Percentiles rank a stretch among this genome's conserved stretches.
phyloP scores from a whole-genome alignment of 306 rosid genomes.

The Acacia crassicarpa region DNA sequence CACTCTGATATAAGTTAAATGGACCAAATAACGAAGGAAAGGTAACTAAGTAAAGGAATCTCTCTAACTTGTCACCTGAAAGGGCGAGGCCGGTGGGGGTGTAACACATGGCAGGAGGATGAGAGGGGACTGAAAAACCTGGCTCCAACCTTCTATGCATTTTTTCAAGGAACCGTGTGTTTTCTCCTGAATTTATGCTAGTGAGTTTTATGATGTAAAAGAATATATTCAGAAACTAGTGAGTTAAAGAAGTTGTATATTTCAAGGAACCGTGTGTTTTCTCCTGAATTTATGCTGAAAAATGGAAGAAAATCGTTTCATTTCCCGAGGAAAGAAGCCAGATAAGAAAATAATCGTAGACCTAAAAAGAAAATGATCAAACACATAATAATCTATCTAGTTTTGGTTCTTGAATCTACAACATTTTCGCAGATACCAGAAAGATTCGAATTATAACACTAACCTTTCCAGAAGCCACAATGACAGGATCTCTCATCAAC shows the following conservation, averaged over 20 bases:
- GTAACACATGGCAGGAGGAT: no score
- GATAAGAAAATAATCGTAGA: neutral
- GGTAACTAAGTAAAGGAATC: no score
- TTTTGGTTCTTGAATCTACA: neutral
- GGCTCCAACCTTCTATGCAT: no score
- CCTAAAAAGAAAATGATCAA: neutral
- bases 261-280: neutral
- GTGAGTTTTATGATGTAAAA: no score
- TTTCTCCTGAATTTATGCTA: no score
- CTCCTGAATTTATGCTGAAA: neutral
- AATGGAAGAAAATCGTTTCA: neutral
- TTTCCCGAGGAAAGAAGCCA: neutral
- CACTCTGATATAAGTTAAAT: no score
- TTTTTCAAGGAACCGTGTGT: no score
- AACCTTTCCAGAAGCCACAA: slow-evolving; percentile 68
- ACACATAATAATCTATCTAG: neutral
- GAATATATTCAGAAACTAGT: neutral
- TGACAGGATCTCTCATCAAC: slow-evolving; percentile 73
- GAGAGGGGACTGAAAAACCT: no score
- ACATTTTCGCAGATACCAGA: slow-evolving; percentile 26
- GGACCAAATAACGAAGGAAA: no score
- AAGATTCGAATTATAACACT: slow-evolving; percentile 21
- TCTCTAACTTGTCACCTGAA: no score
- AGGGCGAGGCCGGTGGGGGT: no score
- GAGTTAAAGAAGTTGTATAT: neutral